Base-by-base conservation (phyloP, 345 rosid species). In the Physaria fendleri region DNA sequence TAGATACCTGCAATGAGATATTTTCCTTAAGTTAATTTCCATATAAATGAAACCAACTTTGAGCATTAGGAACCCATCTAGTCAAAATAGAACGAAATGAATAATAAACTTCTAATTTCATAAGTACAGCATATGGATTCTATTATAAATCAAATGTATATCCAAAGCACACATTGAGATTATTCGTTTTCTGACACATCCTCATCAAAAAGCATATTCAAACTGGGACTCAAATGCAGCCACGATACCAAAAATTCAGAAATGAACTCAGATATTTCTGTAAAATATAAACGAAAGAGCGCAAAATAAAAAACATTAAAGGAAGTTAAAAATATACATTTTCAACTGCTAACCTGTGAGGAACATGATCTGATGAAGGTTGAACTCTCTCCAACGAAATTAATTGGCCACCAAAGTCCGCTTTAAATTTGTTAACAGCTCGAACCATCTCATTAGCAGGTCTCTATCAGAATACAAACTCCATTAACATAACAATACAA, bases 321-420 rank as follows among this genome's bases (percentile, higher is more conserved):
- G 23, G 1, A 33, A n/a, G 9, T 32, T 0, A 32, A 10, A 4
- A 30, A 30, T 9, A 30, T 7, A 38, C 5, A 27, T 10, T 4
- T 18, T 43, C 34, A 47, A 49, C 16, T n/a, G 14, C 30, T 1
- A 32, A 92, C 98, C 96, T 86, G 84, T 88, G 98, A 57, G 85
- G 90, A 61, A 88, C 90, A 47, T 92, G 96, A 74, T 85, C 98
- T 4, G 90, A 82, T 43, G 98, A 92, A 62, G 95, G 96, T 54
- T 92, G 98, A 53, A 92, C 95, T 23, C 95, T 81, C 69, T 92
- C 96, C 74, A 92, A 42, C 34, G 88, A 83, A 77, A 88, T 71
- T 59, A 92, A 65, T 51, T 84, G 95, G 38, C 98, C 98, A 48
- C 98, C 98, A 50, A 92, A 92, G 56, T 92, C 98, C 20, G 90